These are phyloP conservation scores for Ziziphus jujuba DNA, from an alignment of 306 rosid genomes.

Conservation along the genomic window DNA sequence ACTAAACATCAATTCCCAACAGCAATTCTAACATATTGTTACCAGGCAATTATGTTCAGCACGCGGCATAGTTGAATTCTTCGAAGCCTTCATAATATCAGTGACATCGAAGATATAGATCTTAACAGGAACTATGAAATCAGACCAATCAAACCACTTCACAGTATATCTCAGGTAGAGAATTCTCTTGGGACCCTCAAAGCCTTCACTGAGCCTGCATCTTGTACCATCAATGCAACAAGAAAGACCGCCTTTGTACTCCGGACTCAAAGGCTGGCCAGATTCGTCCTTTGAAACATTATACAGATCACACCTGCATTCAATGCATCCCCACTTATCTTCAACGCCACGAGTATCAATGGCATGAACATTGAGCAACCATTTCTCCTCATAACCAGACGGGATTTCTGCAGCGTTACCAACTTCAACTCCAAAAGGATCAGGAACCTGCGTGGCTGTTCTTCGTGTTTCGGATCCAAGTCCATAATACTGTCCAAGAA, in stretches of 20 bases:
- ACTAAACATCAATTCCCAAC: too few species aligned
- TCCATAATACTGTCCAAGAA: constrained; percentile 53
- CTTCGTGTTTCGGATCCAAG: constrained; percentile 69
- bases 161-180: constrained; percentile 68
- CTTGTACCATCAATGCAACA: constrained; percentile 61
- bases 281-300: constrained; percentile 43
- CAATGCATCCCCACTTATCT: constrained; percentile 59
- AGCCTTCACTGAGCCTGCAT: constrained; percentile 54
- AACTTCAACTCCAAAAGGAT: constrained; percentile 66
- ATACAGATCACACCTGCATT: constrained; percentile 69
- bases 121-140: constrained; percentile 56
- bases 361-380: constrained; percentile 71
- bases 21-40: constrained; percentile 9
- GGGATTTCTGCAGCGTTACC: constrained; percentile 62
- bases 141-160: constrained; percentile 75
- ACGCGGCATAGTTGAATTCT: constrained; percentile 15
- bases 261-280: constrained; percentile 37
- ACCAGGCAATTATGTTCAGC: constrained; percentile 50
- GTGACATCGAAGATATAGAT: constrained; percentile 67
- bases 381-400: constrained; percentile 63
- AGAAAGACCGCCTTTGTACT: constrained; percentile 53
- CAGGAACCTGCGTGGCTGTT: constrained; percentile 51
- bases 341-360: constrained; percentile 67
- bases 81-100: constrained; percentile 36
- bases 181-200: constrained; percentile 44